Evolutionary conservation across 148 eudicot species (phyloP).

Genomic region (Camellia sinensis): DNA sequence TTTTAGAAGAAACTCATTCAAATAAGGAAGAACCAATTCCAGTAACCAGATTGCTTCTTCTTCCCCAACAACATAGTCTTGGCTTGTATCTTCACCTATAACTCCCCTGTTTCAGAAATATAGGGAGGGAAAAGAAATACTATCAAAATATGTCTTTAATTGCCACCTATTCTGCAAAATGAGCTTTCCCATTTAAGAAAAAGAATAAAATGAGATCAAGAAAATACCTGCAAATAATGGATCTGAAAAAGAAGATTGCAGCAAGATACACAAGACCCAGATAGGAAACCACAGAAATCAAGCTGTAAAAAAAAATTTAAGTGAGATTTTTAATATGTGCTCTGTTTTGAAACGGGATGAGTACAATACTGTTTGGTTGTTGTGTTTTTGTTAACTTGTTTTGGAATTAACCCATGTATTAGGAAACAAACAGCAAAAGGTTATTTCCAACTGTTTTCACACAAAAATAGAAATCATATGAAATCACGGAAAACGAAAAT

Average conservation of each 20-base stretch:
- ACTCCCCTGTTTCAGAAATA: conserved; percentile 37
- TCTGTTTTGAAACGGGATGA: background rate
- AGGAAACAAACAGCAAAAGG: too few species aligned
- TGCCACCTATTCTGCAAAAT: too few species aligned
- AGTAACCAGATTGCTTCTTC: conserved; percentile 76
- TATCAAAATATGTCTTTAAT: too few species aligned
- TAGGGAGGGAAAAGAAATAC: background rate
- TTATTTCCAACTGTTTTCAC: too few species aligned
- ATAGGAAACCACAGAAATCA: conserved; percentile 61
- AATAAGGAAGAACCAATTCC: conserved; percentile 57
- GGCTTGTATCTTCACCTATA: conserved; percentile 24
- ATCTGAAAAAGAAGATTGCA: conserved; percentile 55
- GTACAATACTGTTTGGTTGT: background rate
- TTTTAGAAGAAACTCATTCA: conserved; percentile 64
- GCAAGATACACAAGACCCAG: conserved; percentile 71
- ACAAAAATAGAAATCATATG: too few species aligned
- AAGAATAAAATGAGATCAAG: too few species aligned
- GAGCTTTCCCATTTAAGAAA: background rate
- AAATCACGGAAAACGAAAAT: too few species aligned
- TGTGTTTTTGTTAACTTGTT: too few species aligned
- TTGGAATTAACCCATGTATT: too few species aligned
- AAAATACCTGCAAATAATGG: conserved; percentile 58
- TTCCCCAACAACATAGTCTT: conserved; percentile 51
- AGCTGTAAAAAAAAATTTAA: conserved; percentile 37
- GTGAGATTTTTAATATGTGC: background rate